phyloP scores from a whole-genome alignment of 768 basidiomycete species.

The Mrakia hoshinonis region DNA sequence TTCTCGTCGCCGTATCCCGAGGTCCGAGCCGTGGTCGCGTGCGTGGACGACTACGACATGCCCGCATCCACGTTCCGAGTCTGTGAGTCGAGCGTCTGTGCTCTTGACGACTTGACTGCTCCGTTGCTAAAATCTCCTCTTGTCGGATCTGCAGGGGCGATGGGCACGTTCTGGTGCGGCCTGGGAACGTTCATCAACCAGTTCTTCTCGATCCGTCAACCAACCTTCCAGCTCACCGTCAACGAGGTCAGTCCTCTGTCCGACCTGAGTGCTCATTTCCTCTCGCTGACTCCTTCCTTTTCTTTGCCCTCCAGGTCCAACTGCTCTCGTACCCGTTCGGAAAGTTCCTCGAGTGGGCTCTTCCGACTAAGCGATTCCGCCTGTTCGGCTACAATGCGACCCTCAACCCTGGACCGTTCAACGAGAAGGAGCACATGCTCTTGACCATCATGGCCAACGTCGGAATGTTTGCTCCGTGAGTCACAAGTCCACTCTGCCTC shows the following conservation, averaged over 20 bases:
- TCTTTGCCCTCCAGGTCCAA: neutral
- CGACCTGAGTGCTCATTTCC: neutral
- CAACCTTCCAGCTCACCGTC: constrained; percentile 15
- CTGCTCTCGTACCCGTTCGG: constrained; percentile 25
- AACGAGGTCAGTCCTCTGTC: constrained; percentile 25
- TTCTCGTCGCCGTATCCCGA: constrained; percentile 33
- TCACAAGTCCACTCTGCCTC: no score
- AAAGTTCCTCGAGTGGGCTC: constrained; percentile 20
- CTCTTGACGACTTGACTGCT: no score
- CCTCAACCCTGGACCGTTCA: constrained; percentile 31
- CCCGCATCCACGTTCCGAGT: constrained; percentile 45
- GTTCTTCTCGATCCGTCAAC: constrained; percentile 29
- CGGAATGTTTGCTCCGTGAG: constrained; percentile 29
- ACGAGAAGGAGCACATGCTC: constrained; percentile 38
- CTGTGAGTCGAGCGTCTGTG: constrained; percentile 45
- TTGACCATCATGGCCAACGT: constrained; percentile 36
- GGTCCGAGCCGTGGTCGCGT: constrained; percentile 63
- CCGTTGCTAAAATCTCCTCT: no score
- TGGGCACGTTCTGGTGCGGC: constrained; percentile 26
- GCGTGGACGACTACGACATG: constrained; percentile 58
- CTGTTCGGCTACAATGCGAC: constrained; percentile 24
- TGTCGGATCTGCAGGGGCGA: no score
- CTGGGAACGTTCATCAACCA: constrained; percentile 39
- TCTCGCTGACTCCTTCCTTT: neutral
- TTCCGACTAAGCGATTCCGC: constrained; percentile 11